Conservation (phyloP, 225 moss, liverwort and hornwort species). For the Pseudisothecium myosuroides region DNA sequence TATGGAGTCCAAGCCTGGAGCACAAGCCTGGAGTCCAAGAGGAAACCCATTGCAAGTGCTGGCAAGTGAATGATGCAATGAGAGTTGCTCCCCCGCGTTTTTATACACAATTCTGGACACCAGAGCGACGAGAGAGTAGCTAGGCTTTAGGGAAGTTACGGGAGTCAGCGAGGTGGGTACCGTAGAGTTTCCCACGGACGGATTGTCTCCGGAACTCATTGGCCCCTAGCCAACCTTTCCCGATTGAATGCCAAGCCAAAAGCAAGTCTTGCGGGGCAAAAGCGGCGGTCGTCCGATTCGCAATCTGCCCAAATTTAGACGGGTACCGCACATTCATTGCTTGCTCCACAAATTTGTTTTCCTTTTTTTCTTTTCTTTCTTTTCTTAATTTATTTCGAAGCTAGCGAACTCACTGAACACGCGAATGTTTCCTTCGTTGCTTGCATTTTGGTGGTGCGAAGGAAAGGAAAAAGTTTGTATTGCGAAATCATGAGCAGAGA, state of each 20-base stretch:
- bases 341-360: background rate
- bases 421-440: background rate
- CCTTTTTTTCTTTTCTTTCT: too few species aligned
- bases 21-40: background rate
- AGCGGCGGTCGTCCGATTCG: background rate
- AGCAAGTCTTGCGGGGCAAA: background rate
- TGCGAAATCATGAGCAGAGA: background rate
- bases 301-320: background rate
- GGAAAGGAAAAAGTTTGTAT: background rate
- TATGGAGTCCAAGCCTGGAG: background rate
- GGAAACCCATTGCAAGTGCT: background rate
- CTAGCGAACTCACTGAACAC: background rate
- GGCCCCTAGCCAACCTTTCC: background rate
- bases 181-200: background rate
- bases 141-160: background rate
- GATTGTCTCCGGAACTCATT: background rate
- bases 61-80: background rate
- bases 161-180: background rate
- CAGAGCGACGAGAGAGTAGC: background rate
- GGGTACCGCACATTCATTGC: background rate
- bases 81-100: background rate
- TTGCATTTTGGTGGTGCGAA: background rate
- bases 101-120: background rate
- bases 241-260: background rate
- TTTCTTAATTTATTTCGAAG: background rate